Base-by-base conservation (phyloP, 345 rosid genomes). In the Jatropha curcas region DNA sequence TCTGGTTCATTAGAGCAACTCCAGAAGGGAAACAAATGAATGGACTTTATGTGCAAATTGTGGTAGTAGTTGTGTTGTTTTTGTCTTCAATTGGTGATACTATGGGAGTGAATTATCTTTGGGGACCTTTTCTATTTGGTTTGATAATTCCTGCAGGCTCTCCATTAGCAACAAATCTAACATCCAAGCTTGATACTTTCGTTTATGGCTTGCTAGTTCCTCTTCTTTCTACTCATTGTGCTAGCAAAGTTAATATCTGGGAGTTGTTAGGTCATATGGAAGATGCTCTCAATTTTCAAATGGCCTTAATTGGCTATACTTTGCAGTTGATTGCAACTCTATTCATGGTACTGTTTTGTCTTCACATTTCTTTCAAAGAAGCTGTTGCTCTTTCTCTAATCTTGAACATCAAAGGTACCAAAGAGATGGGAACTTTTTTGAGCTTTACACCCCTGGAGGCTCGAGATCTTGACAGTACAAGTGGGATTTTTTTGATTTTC, bases 131-230 rank as follows among this genome's bases (percentile, higher is more conserved):
- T 55, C 4, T 76, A 5, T 14, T 78, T 2, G 86, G 86, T 33
- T 37, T 83, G 70, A 57, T 72, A 7, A 71, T 76, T 25, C 86
- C 82, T 19, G 71, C 81, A 6, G 81, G 84, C 10, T 81, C 76
- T 33, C 86, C 84, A 4, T 73, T 81, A 8, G 86, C 84, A 12
- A 33, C 71, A 13, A 46, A 25, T 30, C 37, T 83, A 39, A 67
- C 74, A 1, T 62, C 60, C 0, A 83, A 81, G 60, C 51, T 81
- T 5, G 82, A 81, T 9, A 68, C 79, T 5, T 5, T 78, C 0
- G 37, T 75, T 22, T 28, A 78, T 12, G 84, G 84, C 0, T 55
- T 77, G 67, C 46, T 78, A 39, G 31, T 84, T 7, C 83, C 87
- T 2, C 77, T 80, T 7, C 2, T 73, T 70, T 45, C 64, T 5